phyloP scores from a whole-genome alignment of 306 rosid species.

The Medicago ruthenica region DNA sequence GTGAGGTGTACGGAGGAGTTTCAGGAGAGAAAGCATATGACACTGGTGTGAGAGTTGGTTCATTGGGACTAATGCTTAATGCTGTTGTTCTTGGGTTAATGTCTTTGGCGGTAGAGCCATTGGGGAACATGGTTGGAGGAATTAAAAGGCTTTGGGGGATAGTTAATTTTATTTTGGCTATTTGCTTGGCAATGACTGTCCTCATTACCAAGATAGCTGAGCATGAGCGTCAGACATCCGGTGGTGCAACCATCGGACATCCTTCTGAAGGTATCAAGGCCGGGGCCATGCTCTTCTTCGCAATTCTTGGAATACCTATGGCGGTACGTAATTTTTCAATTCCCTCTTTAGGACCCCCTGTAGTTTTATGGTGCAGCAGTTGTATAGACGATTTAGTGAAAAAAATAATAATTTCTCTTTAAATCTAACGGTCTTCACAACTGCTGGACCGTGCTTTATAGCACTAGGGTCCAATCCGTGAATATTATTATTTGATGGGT shows the following conservation, averaged over 20 bases:
- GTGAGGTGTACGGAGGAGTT: slow-evolving; percentile 10
- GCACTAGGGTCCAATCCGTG: neutral
- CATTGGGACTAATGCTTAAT: slow-evolving; percentile 33
- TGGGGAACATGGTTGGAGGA: slow-evolving; percentile 34
- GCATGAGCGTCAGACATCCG: neutral
- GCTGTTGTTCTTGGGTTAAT: slow-evolving; percentile 32
- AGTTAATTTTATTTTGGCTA: slow-evolving; percentile 36
- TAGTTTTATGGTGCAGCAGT: neutral
- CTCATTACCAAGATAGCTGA: slow-evolving; percentile 28
- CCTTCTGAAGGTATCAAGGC: slow-evolving; percentile 43
- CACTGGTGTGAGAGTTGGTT: slow-evolving; percentile 19
- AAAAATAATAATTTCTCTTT: too few relatives aligned
- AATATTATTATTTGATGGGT: too few relatives aligned
- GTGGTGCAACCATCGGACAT: slow-evolving; percentile 32
- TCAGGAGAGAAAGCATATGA: slow-evolving; percentile 41
- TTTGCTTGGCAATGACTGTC: slow-evolving; percentile 37
- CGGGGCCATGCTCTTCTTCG: slow-evolving; percentile 61
- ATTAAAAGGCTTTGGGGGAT: slow-evolving; percentile 37
- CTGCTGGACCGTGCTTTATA: neutral
- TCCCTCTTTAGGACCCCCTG: neutral
- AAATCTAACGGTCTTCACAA: neutral
- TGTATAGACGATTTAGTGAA: neutral
- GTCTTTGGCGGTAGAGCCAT: slow-evolving; percentile 40
- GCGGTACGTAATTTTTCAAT: slow-evolving; percentile 49
- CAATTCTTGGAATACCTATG: slow-evolving; percentile 65